phyloP scores from a whole-genome alignment of 257 asterid genomes.

The Rauvolfia tetraphylla region DNA sequence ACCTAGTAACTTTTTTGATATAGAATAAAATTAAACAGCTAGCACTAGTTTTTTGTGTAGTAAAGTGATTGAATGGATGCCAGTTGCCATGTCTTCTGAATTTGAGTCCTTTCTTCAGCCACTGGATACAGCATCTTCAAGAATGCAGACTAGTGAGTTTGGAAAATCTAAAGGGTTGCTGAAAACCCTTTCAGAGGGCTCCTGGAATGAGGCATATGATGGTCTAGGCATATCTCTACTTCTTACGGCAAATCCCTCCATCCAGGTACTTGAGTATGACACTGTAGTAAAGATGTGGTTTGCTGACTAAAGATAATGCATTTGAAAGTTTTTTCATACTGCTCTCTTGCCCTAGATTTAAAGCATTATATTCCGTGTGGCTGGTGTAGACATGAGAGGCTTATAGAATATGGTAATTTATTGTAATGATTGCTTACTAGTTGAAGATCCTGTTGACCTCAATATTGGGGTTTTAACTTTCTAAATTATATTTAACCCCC shows the following conservation, averaged over 20 bases:
- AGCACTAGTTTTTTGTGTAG: background rate
- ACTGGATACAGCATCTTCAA: conserved; percentile 89
- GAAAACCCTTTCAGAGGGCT: conserved; percentile 71
- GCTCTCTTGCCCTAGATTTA: background rate
- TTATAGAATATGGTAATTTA: background rate
- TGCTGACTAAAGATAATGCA: background rate
- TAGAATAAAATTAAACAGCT: background rate
- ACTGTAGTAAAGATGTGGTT: background rate
- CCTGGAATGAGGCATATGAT: conserved; percentile 79
- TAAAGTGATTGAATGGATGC: background rate
- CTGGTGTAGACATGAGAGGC: background rate
- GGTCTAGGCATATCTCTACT: conserved; percentile 87
- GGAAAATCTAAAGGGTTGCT: conserved; percentile 85
- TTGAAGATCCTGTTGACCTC: background rate
- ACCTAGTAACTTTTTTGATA: background rate
- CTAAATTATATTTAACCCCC: background rate
- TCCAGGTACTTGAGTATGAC: conserved; percentile 50
- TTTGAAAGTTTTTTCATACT: background rate
- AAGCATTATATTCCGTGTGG: background rate
- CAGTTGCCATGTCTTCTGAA: conserved; percentile 15
- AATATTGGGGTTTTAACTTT: background rate
- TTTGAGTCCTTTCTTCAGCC: conserved; percentile 53
- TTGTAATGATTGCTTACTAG: background rate
- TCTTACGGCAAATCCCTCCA: conserved; percentile 85
- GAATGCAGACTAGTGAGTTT: conserved; percentile 90